Evolutionary conservation across 2,329 filamentous ascomycete species (phyloP), one percentile per base, ranked within the genome.

Genomic region (Nigrograna mackinnonii): DNA sequence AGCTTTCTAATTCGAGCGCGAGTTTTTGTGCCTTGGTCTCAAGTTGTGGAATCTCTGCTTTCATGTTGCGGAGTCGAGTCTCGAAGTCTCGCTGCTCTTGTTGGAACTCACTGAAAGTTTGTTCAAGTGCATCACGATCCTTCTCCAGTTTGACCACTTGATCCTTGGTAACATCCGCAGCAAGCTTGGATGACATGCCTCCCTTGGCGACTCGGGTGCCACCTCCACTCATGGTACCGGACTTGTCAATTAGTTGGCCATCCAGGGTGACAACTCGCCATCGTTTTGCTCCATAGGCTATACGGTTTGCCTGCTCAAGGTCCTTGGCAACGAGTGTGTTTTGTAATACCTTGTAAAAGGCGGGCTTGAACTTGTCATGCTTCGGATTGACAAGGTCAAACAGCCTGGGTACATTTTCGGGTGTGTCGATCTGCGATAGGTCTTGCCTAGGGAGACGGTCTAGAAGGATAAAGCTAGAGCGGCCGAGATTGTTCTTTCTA

Each of bases 161-260:
- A 53, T 97, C 92, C 67, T 90, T 91, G 38, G 84, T 87, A 13
- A 87, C 87, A 44, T 95, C 90, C 1, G 89, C 82, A n/a, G 88
- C 85, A 34, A 95, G 84, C 70, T 96, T 97, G 9, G 91, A 95
- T 0, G 92, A 97, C 95, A 99, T 99, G 43, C 91, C 84, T 1
- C 95, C 95, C 62, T 86, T 90, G 57, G 92, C 91, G 43, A 94
- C 89, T 13, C 89, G 88, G 34, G 83, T 92, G 43, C 94, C 94
- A 77, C 94, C 94, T 76, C 94, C 94, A 44, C 89, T 96, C 94
- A 99, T 97, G 24, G 94, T 97, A 77, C 94, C 94, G 1, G 92
- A 96, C 66, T 95, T 95, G 73, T 99, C 94, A 54, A 99, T 97
- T 39, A 99, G 79, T 68, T 96, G 91, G 36, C 94, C 94, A 47